Evolutionary conservation across 345 rosid species (phyloP).

Genomic region (Zanthoxylum bungeanum): DNA sequence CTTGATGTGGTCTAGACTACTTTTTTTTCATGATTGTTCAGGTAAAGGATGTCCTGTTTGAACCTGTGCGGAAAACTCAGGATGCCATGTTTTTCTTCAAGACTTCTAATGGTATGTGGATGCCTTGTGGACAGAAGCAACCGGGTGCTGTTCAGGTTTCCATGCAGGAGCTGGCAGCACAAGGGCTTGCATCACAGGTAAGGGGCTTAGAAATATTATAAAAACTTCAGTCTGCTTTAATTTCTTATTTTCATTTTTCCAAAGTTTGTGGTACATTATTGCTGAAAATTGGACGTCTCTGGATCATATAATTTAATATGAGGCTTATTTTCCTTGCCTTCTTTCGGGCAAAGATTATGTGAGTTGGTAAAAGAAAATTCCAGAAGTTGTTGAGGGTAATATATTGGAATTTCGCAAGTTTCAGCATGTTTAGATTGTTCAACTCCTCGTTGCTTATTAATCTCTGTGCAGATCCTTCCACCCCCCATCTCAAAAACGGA

Average conservation of each 20-base stretch:
- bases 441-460: not conserved
- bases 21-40: slow-evolving; percentile 19
- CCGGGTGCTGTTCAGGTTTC: slow-evolving; percentile 67
- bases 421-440: not conserved
- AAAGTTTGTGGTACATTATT: not conserved
- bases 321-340: not conserved
- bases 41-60: slow-evolving; percentile 93
- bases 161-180: slow-evolving; percentile 79
- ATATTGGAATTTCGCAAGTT: not conserved
- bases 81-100: slow-evolving; percentile 82
- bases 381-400: not conserved
- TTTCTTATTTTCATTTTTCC: too few species aligned
- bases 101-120: slow-evolving; percentile 60
- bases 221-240: not conserved
- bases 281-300: not conserved
- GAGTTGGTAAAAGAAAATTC: not conserved
- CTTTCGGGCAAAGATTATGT: not conserved
- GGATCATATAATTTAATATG: not conserved
- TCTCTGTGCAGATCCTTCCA: slow-evolving; percentile 72
- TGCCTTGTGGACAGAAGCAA: slow-evolving; percentile 91
- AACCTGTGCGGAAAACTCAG: slow-evolving; percentile 91
- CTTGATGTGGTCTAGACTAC: not conserved
- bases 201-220: not conserved
- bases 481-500: slow-evolving; percentile 78
- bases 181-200: slow-evolving; percentile 77